Conservation (phyloP, 139 green algal species). For the Parachlorella kessleri region DNA sequence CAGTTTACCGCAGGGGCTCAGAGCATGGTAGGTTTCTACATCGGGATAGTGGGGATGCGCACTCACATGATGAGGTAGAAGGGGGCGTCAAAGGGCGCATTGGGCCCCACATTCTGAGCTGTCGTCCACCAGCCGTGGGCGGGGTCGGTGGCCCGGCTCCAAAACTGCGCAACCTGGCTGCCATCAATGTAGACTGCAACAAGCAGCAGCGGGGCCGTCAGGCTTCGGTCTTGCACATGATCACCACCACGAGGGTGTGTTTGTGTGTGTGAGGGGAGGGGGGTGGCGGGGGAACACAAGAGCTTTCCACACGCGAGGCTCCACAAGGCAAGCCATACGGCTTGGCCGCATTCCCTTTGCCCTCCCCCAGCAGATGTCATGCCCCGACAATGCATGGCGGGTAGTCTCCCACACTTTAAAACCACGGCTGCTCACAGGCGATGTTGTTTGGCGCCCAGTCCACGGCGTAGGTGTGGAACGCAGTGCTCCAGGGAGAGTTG, state of each 20-base stretch:
- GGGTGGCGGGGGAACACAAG: background rate
- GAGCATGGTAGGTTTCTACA: too few species aligned
- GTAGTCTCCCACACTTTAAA: too few species aligned
- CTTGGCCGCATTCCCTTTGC: too few species aligned
- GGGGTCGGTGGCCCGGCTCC: background rate
- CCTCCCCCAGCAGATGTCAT: too few species aligned
- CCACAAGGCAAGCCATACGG: too few species aligned
- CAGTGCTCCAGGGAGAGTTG: conserved; percentile 1
- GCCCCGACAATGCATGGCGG: too few species aligned
- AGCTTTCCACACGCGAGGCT: too few species aligned
- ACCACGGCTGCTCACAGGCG: background rate
- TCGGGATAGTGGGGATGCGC: background rate
- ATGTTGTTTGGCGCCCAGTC: conserved; percentile 20
- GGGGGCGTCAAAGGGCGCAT: background rate
- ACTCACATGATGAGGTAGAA: background rate
- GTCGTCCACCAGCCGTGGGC: background rate
- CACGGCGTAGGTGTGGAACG: conserved; percentile 17
- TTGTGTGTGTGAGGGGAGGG: background rate
- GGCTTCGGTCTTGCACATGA: background rate
- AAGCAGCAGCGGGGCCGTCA: background rate
- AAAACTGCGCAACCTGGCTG: background rate
- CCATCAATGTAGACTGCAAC: background rate
- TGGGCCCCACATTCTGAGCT: background rate
- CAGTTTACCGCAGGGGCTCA: too few species aligned
- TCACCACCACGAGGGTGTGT: background rate